Evolutionary conservation across 2,329 filamentous ascomycete species (phyloP), one percentile per base, ranked within the genome.

Genomic region (Thelonectria rubi): DNA sequence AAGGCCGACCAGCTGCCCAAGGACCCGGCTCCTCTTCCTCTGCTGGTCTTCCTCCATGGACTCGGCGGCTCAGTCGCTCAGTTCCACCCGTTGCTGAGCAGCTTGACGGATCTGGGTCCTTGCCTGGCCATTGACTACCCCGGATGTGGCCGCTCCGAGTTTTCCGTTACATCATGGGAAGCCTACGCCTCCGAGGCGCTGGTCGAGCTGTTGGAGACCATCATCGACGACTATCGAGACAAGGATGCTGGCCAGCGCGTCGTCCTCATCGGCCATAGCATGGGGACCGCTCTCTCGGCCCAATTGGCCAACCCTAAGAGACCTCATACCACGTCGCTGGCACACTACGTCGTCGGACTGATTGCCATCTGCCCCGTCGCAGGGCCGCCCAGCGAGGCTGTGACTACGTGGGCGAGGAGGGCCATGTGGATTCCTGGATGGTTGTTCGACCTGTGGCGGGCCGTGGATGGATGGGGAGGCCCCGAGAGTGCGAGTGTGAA

Each of bases 41-140:
- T 99, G 10, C 80, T 98, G 3, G 93, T 98, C 45, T 97, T 96
- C 73, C 83, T 98, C 59, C 95, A 98, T 73, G 95, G 95, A 1
- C 84, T 98, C 10, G 95, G 94, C n/a, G 95, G 95, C 50, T 97
- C 92, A 1, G 85, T 93, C 21, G 90, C 93, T 11, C 95, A 98
- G 73, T 98, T 97, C 73, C 86, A 92, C 57, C 87, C 91, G 30
- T 80, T 98, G 5, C 79, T 98, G 15, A 90, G 88, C 18, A 95
- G 92, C 75, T 82, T 99, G 49, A 86, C 91, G 52, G 93, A 96
- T 73, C 81, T 93, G 50, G 93, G 91, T 12, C 90, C 93, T 49
- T 97, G 94, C 74, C 83, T 78, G 66, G 91, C 93, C 4, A 88
- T 98, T 65, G 95, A 99, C 74, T 82, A 97, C 4, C 94, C 95